A percentile compares a stretch with the other conserved stretches of the same genome.
Conservation (phyloP, 192 early-diverging fungal species). For the Rhizophlyctis rosea region DNA sequence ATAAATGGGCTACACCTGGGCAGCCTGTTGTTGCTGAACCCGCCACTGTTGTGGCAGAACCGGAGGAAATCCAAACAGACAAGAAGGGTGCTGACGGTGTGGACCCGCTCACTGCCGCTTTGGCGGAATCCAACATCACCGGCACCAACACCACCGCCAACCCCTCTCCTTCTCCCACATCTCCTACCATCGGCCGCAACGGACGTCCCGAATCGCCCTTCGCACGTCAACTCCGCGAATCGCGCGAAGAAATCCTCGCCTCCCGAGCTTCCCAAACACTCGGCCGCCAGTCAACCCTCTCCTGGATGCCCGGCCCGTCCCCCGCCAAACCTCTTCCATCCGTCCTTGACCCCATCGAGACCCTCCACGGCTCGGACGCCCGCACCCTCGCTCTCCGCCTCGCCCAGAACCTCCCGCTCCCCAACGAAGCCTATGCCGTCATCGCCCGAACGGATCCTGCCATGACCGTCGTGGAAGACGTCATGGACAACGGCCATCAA, state of each 20-base stretch:
- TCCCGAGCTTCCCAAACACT: not conserved
- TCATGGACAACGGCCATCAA: conserved; percentile 40
- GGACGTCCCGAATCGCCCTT: conserved; percentile 32
- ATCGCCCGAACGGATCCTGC: conserved; percentile 44
- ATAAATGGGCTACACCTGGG: conserved; percentile 23
- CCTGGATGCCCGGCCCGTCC: not conserved
- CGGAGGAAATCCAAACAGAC: conserved; percentile 9
- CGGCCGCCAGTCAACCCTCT: too few relatives aligned
- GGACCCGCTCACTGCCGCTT: conserved; percentile 6
- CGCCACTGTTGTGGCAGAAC: not conserved
- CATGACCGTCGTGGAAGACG: conserved; percentile 28
- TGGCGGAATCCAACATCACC: not conserved
- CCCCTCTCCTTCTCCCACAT: conserved; percentile 6
- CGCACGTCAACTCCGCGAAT: conserved; percentile 25
- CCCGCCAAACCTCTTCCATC: conserved; percentile 19
- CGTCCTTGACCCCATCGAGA: conserved; percentile 21
- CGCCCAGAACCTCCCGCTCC: conserved; percentile 26
- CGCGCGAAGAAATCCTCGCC: conserved; percentile 18
- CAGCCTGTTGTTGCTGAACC: not conserved
- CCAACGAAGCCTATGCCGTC: conserved; percentile 32
- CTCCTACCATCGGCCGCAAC: conserved; percentile 9
- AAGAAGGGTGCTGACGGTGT: conserved; percentile 1
- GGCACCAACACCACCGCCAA: conserved; percentile 3
- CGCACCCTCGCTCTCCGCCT: conserved; percentile 34
- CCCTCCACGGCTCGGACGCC: conserved; percentile 32